Conservation (phyloP, 768 basidiomycete genomes). For the Chlorophyllum brunneum region DNA sequence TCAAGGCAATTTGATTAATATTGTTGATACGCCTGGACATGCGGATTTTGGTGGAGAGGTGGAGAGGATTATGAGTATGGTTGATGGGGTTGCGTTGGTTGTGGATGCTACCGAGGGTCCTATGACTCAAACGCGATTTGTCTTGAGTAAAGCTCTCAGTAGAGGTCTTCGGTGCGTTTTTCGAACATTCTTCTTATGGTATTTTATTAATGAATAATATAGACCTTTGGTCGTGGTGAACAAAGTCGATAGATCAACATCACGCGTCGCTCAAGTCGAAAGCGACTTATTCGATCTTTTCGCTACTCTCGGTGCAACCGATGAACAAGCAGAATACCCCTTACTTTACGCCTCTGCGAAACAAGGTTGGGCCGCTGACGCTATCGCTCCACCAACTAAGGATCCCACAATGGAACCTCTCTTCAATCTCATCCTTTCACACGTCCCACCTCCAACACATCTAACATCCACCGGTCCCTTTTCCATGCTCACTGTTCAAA, state of each 20-base stretch:
- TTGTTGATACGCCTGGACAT: constrained; percentile 61
- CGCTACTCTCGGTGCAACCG: constrained; percentile 45
- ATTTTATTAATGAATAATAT: not conserved
- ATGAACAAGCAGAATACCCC: constrained; percentile 50
- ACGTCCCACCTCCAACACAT: constrained; percentile 37
- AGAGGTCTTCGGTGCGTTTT: constrained; percentile 36
- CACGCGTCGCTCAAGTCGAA: constrained; percentile 43
- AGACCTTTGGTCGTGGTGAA: constrained; percentile 50
- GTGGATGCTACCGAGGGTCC: constrained; percentile 60
- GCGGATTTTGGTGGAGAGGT: constrained; percentile 64
- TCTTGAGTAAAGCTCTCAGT: constrained; percentile 42
- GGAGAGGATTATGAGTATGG: constrained; percentile 57
- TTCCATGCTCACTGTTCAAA: constrained; percentile 49
- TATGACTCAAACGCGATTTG: constrained; percentile 56
- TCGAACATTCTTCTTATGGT: too few relatives aligned
- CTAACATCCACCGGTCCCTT: constrained; percentile 37
- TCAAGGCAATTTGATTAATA: constrained; percentile 47
- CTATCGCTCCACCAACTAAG: constrained; percentile 19
- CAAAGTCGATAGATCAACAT: constrained; percentile 42
- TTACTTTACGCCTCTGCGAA: constrained; percentile 49
- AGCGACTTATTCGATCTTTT: constrained; percentile 49
- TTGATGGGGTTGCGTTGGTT: constrained; percentile 57
- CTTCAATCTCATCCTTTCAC: constrained; percentile 43
- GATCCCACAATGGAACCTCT: constrained; percentile 36
- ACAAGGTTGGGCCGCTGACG: constrained; percentile 42